Evolutionary conservation across 441 rosid species (phyloP).

Genomic region (Brassica balearica): DNA sequence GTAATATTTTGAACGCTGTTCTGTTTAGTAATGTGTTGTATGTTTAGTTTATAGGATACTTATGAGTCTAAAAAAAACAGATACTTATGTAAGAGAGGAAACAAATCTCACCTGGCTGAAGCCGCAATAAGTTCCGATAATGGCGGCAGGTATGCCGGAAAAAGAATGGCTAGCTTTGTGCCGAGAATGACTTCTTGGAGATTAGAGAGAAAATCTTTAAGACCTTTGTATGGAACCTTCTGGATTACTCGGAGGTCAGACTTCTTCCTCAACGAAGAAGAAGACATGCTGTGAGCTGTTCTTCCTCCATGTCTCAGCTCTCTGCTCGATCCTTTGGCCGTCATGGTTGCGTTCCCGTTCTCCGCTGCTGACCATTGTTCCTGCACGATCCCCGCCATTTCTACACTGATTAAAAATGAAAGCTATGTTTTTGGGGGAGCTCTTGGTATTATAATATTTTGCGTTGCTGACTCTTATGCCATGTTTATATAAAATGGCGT

Average conservation of each 20-base stretch:
- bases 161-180: constrained; percentile 65
- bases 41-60: no score
- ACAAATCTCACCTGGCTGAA: constrained; percentile 51
- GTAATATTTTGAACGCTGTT: no score
- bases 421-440: neutral
- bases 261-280: constrained; percentile 54
- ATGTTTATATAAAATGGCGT: neutral
- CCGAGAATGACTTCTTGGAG: constrained; percentile 66
- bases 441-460: neutral
- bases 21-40: no score
- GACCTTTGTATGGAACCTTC: constrained; percentile 45
- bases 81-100: neutral
- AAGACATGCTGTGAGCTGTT: constrained; percentile 50
- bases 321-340: constrained; percentile 34
- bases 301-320: constrained; percentile 37
- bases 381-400: constrained; percentile 30
- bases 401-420: neutral
- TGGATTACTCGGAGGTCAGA: constrained; percentile 52
- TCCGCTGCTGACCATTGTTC: constrained; percentile 34
- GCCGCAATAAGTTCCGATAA: constrained; percentile 49
- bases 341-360: constrained; percentile 25
- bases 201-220: constrained; percentile 53
- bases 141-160: constrained; percentile 63
- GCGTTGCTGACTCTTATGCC: neutral
- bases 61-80: no score